These are phyloP conservation scores for Aegilops bicornis DNA, from an alignment of 176 grass and related monocot species.

Conservation along the genomic window DNA sequence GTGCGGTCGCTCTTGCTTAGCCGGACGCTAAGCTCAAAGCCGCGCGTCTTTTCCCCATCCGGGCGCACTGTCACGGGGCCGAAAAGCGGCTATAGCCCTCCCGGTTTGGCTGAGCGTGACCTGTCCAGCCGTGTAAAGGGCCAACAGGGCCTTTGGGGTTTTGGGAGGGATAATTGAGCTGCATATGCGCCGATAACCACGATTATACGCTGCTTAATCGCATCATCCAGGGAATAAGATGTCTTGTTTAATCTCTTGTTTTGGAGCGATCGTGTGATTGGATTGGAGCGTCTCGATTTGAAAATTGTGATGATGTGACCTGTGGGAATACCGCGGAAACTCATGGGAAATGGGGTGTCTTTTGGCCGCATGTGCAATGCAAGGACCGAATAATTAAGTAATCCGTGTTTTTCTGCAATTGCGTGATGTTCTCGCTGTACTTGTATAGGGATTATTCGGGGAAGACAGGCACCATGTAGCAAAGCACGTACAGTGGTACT, in stretches of 20 bases:
- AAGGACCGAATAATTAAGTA: not conserved
- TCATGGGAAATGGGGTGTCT: not conserved
- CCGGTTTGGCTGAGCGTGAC: not conserved
- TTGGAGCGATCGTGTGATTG: not conserved
- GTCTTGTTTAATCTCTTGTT: not conserved
- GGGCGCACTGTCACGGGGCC: not conserved
- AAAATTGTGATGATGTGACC: not conserved
- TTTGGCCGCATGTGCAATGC: not conserved
- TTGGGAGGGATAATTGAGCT: not conserved
- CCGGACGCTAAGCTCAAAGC: slow-evolving; percentile 4
- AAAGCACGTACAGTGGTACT: not conserved
- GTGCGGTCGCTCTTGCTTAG: slow-evolving; percentile 16
- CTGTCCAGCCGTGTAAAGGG: slow-evolving; percentile 17
- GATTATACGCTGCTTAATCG: not conserved
- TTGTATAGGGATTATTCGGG: not conserved
- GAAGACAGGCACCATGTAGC: not conserved
- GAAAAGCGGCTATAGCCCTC: not conserved
- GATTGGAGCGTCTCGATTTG: not conserved
- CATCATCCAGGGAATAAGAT: not conserved
- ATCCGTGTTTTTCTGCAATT: not conserved
- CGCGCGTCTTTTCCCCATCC: not conserved
- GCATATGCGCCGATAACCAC: not conserved
- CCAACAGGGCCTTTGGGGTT: not conserved
- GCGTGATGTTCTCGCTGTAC: not conserved
- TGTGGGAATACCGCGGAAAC: not conserved